Percentiles rank a stretch among this genome's conserved stretches.
Conservation (phyloP, 306 rosid species). For the Corylus americana region DNA sequence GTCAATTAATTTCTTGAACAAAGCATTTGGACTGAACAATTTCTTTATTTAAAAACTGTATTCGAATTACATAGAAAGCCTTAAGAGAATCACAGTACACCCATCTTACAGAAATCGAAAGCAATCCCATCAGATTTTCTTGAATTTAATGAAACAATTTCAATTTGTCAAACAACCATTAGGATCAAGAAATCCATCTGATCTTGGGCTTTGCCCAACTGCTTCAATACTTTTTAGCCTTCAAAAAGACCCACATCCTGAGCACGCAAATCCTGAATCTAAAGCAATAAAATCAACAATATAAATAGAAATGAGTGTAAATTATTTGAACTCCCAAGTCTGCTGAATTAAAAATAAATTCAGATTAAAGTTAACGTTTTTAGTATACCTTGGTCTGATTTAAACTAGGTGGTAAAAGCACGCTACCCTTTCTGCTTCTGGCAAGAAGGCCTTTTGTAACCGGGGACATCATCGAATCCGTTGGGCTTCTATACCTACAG, state of each 20-base stretch:
- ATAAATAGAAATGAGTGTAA: background rate
- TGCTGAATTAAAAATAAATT: background rate
- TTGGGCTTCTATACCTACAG: slow-evolving; percentile 84
- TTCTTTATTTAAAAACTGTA: background rate
- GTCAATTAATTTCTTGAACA: background rate
- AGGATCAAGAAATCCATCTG: slow-evolving; percentile 9
- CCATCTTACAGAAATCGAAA: background rate
- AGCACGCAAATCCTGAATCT: slow-evolving; percentile 49
- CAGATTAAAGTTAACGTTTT: background rate
- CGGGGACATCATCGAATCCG: slow-evolving; percentile 82
- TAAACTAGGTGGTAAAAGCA: slow-evolving; percentile 55
- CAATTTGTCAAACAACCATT: slow-evolving; percentile 6
- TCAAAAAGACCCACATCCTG: slow-evolving; percentile 42
- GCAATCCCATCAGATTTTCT: background rate
- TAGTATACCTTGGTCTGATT: slow-evolving; percentile 46
- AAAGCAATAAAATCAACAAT: slow-evolving; percentile 11
- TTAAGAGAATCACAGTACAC: background rate
- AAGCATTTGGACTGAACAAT: slow-evolving; percentile 15
- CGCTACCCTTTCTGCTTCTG: slow-evolving; percentile 60
- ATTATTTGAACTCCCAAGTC: background rate
- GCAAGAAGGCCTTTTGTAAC: slow-evolving; percentile 79
- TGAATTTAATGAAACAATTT: slow-evolving; percentile 3
- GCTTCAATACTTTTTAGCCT: slow-evolving; percentile 29
- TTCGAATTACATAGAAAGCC: background rate
- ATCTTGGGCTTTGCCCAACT: slow-evolving; percentile 27